A percentile compares a stretch with the other conserved stretches of the same genome.
Conservation (phyloP, 1,284 basidiomycete species). For the Flammula alnicola region DNA sequence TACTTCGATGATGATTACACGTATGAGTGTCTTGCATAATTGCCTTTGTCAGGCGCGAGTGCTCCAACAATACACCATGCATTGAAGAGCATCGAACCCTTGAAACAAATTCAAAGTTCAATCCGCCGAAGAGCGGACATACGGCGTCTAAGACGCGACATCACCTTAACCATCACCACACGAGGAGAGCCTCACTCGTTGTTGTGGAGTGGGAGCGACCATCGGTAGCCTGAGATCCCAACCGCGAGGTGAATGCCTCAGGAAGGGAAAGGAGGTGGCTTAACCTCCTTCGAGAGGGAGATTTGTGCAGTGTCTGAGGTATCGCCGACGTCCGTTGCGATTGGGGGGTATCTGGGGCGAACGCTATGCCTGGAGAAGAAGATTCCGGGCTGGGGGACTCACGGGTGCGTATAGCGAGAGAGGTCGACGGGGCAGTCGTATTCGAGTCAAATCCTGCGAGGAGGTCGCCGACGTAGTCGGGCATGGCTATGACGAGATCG, state of each 20-base stretch:
- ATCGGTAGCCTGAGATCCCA: too few relatives aligned
- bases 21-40: too few relatives aligned
- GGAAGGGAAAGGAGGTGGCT: conserved; percentile 21
- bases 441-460: conserved; percentile 27
- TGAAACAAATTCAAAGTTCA: too few relatives aligned
- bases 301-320: conserved; percentile 10
- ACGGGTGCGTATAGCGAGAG: neutral
- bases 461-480: conserved; percentile 38
- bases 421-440: neutral
- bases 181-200: too few relatives aligned
- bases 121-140: too few relatives aligned
- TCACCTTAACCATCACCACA: too few relatives aligned
- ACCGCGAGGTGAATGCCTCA: conserved; percentile 21
- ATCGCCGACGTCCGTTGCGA: conserved; percentile 1
- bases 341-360: conserved; percentile 2
- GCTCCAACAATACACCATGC: too few relatives aligned
- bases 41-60: too few relatives aligned
- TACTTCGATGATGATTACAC: too few relatives aligned
- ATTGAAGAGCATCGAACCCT: too few relatives aligned
- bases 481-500: conserved; percentile 27
- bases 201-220: too few relatives aligned
- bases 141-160: too few relatives aligned
- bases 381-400: neutral
- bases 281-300: conserved; percentile 20
- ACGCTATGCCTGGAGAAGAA: neutral